Evolutionary conservation across 768 basidiomycete genomes (phyloP), one percentile per base, ranked within the genome.

Genomic region (Phylloporus arenicola): DNA sequence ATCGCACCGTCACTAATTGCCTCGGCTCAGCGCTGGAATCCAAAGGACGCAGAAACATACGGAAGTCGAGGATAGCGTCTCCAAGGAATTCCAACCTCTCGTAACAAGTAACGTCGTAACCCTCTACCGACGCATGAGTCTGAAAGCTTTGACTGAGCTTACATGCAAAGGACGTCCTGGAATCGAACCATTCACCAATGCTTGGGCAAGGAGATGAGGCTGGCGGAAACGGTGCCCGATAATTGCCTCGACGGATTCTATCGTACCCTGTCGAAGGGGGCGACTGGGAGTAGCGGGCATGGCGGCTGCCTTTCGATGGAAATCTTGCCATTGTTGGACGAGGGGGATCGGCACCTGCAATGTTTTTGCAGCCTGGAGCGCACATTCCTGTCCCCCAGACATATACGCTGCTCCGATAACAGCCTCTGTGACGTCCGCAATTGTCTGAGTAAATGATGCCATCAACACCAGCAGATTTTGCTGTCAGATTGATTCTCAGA

Each of bases 351-450:
- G 81, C 33, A 92, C 69, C 45, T 79, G 75, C 58, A 93, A 70
- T 20, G 75, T 75, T 61, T 86, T 88, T 38, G 79, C 75, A 20
- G 75, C 79, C 52, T 75, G 75, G 41, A 90, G 75, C 6, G 84
- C 90, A 17, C 69, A 65, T 46, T 87, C 84, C 43, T 75, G 72
- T 46, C 88, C 90, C 11, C 85, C 84, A 20, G 84, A 80, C 40
- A 87, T 72, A 62, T 83, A 91, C 5, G 86, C 88, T 16, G 89
- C 90, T 30, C 85, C 91, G 24, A 92, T 81, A 52, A 92, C 81
- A 4, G 91, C 88, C 67, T 93, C 91, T 9, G 81, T 79, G 38
- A 91, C 86, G 67, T 93, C 91, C 43, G 91, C 90, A 25, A 91
- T 74, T 19, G 82, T 80, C 90, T 92, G 29, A 22, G 59, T 34